These are phyloP conservation scores for Mucor mucedo DNA, from an alignment of 371 early-diverging fungal genomes.

Conservation along the genomic window DNA sequence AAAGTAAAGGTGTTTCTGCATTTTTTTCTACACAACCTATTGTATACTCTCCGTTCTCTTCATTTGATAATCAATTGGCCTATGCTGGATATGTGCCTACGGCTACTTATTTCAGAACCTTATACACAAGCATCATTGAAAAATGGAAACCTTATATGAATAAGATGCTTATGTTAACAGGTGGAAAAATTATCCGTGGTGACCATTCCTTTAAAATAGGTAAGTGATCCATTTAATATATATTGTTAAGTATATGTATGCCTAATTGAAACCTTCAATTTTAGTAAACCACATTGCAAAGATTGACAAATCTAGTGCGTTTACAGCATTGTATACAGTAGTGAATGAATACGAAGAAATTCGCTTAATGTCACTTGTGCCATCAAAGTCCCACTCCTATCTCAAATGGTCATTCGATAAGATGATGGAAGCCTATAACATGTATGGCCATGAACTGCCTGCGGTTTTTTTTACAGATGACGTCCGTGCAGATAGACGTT, in stretches of 20 bases:
- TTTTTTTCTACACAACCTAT: too few species aligned
- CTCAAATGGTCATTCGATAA: slow-evolving; percentile 10
- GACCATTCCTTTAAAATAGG: not conserved
- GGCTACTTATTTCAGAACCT: slow-evolving; percentile 6
- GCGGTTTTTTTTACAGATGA: slow-evolving; percentile 7
- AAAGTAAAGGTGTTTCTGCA: too few species aligned
- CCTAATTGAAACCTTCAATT: not conserved
- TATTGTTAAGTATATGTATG: too few species aligned
- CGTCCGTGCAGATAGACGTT: not conserved
- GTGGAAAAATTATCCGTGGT: slow-evolving; percentile 7
- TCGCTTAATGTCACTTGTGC: not conserved
- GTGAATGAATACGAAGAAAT: slow-evolving; percentile 7
- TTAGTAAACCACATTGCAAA: slow-evolving; percentile 10
- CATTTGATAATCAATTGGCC: too few species aligned
- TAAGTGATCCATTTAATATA: too few species aligned
- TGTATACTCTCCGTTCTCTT: too few species aligned
- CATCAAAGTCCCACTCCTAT: not conserved
- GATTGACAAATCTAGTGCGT: not conserved
- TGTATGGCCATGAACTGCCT: slow-evolving; percentile 6
- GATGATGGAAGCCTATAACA: not conserved
- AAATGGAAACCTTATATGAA: slow-evolving; percentile 5
- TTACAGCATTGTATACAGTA: not conserved
- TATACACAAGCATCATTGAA: slow-evolving; percentile 6
- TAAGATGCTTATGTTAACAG: slow-evolving; percentile 7
- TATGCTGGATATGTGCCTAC: too few species aligned